Evolutionary conservation across 202 grass and related monocot species (phyloP).

Genomic region (Cymbopogon flexuosus): DNA sequence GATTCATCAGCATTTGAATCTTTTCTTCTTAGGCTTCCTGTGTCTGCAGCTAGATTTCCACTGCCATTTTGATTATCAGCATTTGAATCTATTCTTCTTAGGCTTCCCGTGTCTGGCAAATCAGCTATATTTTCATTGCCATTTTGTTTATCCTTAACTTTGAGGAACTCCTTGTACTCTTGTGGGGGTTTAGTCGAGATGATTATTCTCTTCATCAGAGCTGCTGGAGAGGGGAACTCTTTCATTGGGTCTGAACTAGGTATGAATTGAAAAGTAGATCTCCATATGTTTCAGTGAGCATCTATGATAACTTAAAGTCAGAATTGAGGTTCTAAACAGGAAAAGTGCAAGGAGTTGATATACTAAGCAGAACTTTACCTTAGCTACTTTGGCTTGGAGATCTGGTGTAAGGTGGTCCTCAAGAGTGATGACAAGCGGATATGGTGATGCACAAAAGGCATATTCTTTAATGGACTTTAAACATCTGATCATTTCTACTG

Average conservation of each 20-base stretch:
- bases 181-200: constrained; percentile 86
- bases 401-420: constrained; percentile 80
- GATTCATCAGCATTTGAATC: constrained; percentile 50
- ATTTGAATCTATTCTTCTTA: no score
- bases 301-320: constrained; percentile 43
- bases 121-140: no score
- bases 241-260: constrained; percentile 53
- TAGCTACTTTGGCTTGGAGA: constrained; percentile 81
- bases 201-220: constrained; percentile 64
- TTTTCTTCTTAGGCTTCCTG: constrained; percentile 39
- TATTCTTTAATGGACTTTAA: constrained; percentile 79
- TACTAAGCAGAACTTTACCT: constrained; percentile 38
- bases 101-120: no score
- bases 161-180: constrained; percentile 67
- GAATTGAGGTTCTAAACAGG: constrained; percentile 7
- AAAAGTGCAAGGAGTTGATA: neutral
- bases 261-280: constrained; percentile 47
- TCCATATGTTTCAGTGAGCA: constrained; percentile 72
- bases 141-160: constrained; percentile 33
- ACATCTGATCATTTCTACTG: constrained; percentile 64
- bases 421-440: constrained; percentile 81
- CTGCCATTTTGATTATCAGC: no score
- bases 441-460: constrained; percentile 54
- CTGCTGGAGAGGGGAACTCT: constrained; percentile 72
- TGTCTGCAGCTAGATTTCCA: constrained; percentile 4